Evolutionary conservation across 1,139 yeast genomes (phyloP).

Genomic region (Candida gigantensis): DNA sequence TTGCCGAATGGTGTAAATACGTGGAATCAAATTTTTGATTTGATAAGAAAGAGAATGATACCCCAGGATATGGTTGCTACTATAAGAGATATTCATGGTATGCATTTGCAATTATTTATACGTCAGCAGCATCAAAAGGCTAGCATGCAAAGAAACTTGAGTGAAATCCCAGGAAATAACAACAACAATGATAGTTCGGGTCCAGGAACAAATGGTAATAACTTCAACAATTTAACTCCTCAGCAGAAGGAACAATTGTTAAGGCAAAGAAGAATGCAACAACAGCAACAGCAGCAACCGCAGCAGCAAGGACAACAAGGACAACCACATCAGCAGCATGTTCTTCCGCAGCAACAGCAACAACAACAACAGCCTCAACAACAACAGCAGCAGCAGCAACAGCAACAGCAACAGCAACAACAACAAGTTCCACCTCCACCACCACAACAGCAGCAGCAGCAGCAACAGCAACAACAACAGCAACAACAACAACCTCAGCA

Average conservation of each 20-base stretch:
- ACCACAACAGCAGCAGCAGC: constrained; percentile 10
- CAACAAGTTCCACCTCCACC: constrained; percentile 18
- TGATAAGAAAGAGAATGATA: constrained; percentile 59
- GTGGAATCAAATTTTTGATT: constrained; percentile 80
- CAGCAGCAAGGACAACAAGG: constrained; percentile 16
- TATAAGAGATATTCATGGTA: constrained; percentile 60
- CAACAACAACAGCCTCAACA: constrained; percentile 16
- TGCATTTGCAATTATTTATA: constrained; percentile 47
- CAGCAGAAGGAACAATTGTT: constrained; percentile 39
- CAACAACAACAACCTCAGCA: constrained; percentile 15
- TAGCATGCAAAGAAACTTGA: constrained; percentile 17
- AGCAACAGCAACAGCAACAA: constrained; percentile 18
- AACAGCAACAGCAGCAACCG: constrained; percentile 18
- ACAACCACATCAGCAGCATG: constrained; percentile 17
- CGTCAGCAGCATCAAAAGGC: constrained; percentile 35
- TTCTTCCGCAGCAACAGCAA: constrained; percentile 4
- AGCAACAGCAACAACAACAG: constrained; percentile 13
- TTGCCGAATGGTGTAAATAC: constrained; percentile 81
- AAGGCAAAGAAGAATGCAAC: constrained; percentile 25
- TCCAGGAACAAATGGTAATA: constrained; percentile 12
- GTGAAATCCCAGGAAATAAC: constrained; percentile 8
- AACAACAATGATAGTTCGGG: constrained; percentile 8
- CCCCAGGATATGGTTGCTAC: constrained; percentile 55
- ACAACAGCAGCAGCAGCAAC: constrained; percentile 14
- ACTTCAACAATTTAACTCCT: constrained; percentile 30